phyloP scores from a whole-genome alignment of 73 alveolate species.

The Symbiodinium natans region DNA sequence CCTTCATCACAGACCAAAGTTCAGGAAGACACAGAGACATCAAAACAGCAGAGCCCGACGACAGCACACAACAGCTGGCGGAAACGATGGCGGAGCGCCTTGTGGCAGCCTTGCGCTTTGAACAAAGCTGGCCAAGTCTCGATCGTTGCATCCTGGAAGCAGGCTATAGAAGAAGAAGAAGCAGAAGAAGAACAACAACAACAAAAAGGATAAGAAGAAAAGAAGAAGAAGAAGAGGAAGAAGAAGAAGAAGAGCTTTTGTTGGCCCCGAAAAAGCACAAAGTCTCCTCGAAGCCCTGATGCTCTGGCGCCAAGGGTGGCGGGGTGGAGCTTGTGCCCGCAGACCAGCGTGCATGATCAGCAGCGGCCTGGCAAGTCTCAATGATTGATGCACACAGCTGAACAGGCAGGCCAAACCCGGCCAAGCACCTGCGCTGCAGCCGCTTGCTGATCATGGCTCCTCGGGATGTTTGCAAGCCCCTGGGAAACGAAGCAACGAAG shows the following conservation, averaged over 20 bases:
- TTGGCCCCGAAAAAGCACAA: background rate
- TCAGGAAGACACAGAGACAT: too few species aligned
- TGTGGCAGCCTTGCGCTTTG: background rate
- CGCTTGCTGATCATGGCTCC: constrained; percentile 1
- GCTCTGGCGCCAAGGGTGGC: background rate
- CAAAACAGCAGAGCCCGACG: too few species aligned
- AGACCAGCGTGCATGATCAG: background rate
- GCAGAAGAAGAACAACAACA: background rate
- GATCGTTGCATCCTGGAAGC: background rate
- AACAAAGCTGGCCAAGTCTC: background rate
- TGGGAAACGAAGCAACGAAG: too few species aligned
- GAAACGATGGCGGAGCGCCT: background rate
- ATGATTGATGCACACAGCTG: too few species aligned
- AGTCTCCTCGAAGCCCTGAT: too few species aligned
- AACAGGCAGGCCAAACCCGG: too few species aligned
- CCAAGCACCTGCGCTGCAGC: background rate
- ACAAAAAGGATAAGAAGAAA: background rate
- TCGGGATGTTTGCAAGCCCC: background rate
- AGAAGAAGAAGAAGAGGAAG: background rate
- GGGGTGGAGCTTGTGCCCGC: background rate
- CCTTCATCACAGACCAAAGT: background rate
- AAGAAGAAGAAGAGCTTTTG: too few species aligned
- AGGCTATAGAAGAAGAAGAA: background rate
- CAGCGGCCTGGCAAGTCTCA: background rate
- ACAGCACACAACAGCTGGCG: too few species aligned